Evolutionary conservation across 345 rosid genomes (phyloP), one percentile per base, ranked within the genome.

Genomic region (Adansonia digitata): DNA sequence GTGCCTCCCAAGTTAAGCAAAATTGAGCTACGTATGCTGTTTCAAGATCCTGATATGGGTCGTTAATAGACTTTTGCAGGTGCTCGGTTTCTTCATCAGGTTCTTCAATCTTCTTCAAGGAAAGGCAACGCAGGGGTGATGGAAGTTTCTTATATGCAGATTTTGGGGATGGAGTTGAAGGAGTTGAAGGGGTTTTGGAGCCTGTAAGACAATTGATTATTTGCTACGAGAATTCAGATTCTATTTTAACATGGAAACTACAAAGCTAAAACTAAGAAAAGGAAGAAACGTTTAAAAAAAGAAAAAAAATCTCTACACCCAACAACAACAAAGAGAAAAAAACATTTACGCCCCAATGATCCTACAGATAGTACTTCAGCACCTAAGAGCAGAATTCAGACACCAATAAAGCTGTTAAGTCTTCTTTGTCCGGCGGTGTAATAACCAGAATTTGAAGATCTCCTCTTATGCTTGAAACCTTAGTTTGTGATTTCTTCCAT

Each of bases 1-100:
- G 92, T 34, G 95, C 94, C 85, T 95, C 99, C 99, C 98, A 95
- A 20, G 98, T 88, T 81, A 95, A 85, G 87, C 97, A 93, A 76
- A 89, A 75, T 22, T 93, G 99, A 83, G 92, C 97, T 59, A 95
- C 92, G 76, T 95, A 95, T 4, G 97, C 94, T 45, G 79, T 85
- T 79, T 95, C 99, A 48, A 95, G 82, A 83, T 93, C 97, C 48
- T 82, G 92, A 77, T 79, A 89, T 42, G 89, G 85, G 45, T 88
- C n/a, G n/a, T n/a, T n/a, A n/a, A n/a, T n/a, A n/a, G n/a, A n/a
- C n/a, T n/a, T 84, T 71, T 88, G 94, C 73, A 89, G 81, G 70
- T 79, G 82, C 79, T 91, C 89, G 2, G 75, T 73, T 80, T 91
- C 98, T 79, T 90, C 96, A 45, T 82, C 93, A 5, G 92, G 95